A percentile compares a stretch with the other conserved stretches of the same genome.
Conservation (phyloP, 768 basidiomycete species). For the Pulveroboletus sp. region DNA sequence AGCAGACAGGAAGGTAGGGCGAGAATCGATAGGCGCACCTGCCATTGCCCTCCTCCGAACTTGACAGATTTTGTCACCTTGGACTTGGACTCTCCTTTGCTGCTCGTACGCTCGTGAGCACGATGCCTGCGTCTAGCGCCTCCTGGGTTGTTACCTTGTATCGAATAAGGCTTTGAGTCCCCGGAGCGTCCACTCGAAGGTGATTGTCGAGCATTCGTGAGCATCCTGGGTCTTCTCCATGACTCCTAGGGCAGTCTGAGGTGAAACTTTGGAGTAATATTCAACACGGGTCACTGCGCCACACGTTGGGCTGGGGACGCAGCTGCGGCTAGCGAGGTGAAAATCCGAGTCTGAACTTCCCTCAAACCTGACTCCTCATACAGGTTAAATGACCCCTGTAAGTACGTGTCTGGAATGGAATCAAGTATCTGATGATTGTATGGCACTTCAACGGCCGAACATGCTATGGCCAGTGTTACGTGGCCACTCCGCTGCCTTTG, state of each 20-base stretch:
- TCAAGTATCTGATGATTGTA: too few species aligned
- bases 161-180: constrained; percentile 74
- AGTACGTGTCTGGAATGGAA: too few species aligned
- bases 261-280: not conserved
- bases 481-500: too few species aligned
- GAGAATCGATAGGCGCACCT: constrained; percentile 36
- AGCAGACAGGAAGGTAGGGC: not conserved
- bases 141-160: constrained; percentile 39
- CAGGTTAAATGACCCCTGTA: not conserved
- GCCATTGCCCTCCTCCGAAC: constrained; percentile 78
- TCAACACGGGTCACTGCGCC: not conserved
- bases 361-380: not conserved
- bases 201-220: constrained; percentile 52
- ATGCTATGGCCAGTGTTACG: too few species aligned
- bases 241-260: not conserved
- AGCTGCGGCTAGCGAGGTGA: not conserved
- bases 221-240: constrained; percentile 36
- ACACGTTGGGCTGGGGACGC: constrained; percentile 4
- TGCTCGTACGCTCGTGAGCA: constrained; percentile 16
- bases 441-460: too few species aligned
- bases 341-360: not conserved
- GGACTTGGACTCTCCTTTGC: constrained; percentile 73
- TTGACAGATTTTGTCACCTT: constrained; percentile 71
- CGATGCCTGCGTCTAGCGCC: too few species aligned
- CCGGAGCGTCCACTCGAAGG: constrained; percentile 76